Base-by-base conservation (phyloP, 768 basidiomycete genomes). In the Suillus weaverae region DNA sequence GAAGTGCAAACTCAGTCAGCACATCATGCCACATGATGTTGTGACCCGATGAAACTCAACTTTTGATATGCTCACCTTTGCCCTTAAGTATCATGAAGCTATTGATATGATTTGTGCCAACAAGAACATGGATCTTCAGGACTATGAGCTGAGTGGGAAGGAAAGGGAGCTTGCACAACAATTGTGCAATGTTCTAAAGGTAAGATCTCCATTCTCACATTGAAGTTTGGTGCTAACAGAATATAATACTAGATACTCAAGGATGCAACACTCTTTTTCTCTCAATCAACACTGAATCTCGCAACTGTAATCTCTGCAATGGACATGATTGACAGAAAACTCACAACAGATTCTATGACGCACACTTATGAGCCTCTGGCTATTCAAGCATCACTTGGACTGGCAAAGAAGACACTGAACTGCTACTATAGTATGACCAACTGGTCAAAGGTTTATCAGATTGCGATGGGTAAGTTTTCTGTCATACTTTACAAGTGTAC, bases 291-390 rank as follows among this genome's bases (percentile, higher is more conserved):
- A 0, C 66, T 68, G 3, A 74, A 66, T 32, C 65, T 80, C 2
- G 60, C 73, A 0, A 66, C 61, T 0, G 76, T 79, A n/a, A 74
- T 79, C 11, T 71, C 73, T 0, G 76, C 76, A 0, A 77, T 79
- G 76, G 76, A 80, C 50, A 59, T 65, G 32, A 74, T 79, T 20
- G 65, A 78, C 57, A 26, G 65, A n/a, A 59, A 48, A 11, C 67
- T 77, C 33, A 65, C 67, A 14, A 67, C 44, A 4, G 14, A 46
- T 11, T 46, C 44, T 46, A 46, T 46, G n/a, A 46, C 10, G 4
- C 10, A 6, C 44, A 46, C 44, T 46, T 46, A 46, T 5, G 10
- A 46, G 44, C 44, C 10, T n/a, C n/a, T n/a, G 1, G 44, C 44
- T 46, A 46, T 46, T 46, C 53, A 14, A 2, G 66, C 65, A 1